Conservation (phyloP, 2,329 filamentous ascomycete genomes). For the Tolypocladium ovalisporum region DNA sequence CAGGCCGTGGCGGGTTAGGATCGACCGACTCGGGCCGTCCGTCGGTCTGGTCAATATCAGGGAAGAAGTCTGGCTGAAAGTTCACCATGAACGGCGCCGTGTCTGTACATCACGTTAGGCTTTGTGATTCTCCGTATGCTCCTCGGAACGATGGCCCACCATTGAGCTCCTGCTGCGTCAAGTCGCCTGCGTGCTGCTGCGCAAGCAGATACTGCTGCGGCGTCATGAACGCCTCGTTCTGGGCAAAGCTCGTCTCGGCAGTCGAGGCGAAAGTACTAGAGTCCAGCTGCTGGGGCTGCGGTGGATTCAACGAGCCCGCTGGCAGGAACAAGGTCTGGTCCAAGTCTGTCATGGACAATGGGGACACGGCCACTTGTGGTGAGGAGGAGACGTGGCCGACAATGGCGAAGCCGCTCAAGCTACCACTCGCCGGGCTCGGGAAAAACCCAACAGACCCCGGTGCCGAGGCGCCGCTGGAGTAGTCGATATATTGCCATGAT, state of each 20-base stretch:
- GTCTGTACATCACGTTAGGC: constrained; percentile 9
- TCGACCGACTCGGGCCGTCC: constrained; percentile 10
- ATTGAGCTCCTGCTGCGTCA: constrained; percentile 16
- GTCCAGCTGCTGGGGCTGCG: constrained; percentile 15
- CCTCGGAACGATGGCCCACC: constrained; percentile 12
- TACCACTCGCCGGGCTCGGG: constrained; percentile 39
- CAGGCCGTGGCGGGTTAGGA: constrained; percentile 25
- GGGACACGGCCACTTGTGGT: constrained; percentile 26
- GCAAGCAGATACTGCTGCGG: constrained; percentile 28
- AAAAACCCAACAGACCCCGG: constrained; percentile 32
- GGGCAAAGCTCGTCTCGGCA: constrained; percentile 18
- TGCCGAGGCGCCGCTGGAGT: constrained; percentile 20
- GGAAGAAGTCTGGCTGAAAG: constrained; percentile 20
- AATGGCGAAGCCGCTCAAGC: constrained; percentile 38
- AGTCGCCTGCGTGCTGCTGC: constrained; percentile 14
- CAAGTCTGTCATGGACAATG: constrained; percentile 27
- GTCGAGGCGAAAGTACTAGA: constrained; percentile 13
- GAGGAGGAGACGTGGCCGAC: constrained; percentile 25
- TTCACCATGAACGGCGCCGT: constrained; percentile 18
- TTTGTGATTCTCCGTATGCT: background rate
- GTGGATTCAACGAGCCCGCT: constrained; percentile 20
- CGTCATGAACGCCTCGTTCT: constrained; percentile 21
- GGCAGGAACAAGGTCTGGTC: constrained; percentile 23
- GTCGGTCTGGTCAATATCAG: constrained; percentile 11
- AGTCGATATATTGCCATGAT: constrained; percentile 33